phyloP scores from a whole-genome alignment of 2,329 filamentous ascomycete genomes.

The Xylaria sp. region DNA sequence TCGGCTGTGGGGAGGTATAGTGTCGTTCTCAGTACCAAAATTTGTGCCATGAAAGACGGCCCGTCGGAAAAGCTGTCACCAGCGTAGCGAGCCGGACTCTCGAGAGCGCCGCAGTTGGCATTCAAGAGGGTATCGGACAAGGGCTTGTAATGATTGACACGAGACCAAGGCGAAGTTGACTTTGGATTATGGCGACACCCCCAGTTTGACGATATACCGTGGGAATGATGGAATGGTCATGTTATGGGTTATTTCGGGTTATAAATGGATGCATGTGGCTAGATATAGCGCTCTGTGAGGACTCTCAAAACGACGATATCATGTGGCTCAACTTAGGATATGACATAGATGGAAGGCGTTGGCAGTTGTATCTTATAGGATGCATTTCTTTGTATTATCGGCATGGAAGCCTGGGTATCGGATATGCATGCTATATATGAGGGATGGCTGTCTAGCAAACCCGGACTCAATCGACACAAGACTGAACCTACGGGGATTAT shows the following conservation, averaged over 20 bases:
- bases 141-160: constrained; percentile 37
- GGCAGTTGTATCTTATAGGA: not conserved
- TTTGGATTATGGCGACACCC: too few relatives aligned
- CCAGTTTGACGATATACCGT: too few relatives aligned
- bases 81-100: constrained; percentile 65
- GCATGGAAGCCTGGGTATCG: not conserved
- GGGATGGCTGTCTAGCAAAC: not conserved
- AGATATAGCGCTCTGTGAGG: not conserved
- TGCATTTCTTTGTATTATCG: not conserved
- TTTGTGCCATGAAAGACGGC: constrained; percentile 67
- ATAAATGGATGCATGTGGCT: not conserved
- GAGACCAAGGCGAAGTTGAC: constrained; percentile 17
- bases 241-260: not conserved
- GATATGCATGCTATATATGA: not conserved
- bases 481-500: not conserved
- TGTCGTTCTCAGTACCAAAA: constrained; percentile 56
- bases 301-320: not conserved
- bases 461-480: not conserved
- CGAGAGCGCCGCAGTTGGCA: constrained; percentile 67
- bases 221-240: not conserved
- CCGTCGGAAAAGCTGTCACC: constrained; percentile 63
- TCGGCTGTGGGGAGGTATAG: constrained; percentile 59
- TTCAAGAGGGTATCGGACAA: constrained; percentile 66
- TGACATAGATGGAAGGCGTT: not conserved
- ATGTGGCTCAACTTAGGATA: not conserved